Percentiles rank a stretch among this genome's conserved stretches.
phyloP scores from a whole-genome alignment of 306 rosid species.

The Begonia peltatifolia region DNA sequence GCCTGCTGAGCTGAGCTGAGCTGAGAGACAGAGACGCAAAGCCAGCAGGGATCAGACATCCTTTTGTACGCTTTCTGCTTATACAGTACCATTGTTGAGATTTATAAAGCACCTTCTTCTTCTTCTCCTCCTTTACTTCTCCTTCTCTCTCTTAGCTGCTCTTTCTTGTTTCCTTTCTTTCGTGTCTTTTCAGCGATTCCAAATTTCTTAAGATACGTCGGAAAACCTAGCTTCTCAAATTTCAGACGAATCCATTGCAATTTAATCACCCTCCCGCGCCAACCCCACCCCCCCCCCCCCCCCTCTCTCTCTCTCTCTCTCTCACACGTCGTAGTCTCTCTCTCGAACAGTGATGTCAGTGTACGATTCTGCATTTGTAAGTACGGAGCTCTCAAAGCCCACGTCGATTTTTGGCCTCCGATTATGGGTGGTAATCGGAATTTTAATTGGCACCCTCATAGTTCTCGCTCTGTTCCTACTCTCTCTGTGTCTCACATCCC shows the following conservation, averaged over 20 bases:
- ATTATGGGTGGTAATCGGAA: slow-evolving; percentile 87
- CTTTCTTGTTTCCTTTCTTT: slow-evolving; percentile 1
- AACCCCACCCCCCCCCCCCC: too few species aligned
- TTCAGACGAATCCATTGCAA: neutral
- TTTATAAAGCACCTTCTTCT: too few species aligned
- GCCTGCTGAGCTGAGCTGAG: too few species aligned
- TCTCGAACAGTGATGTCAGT: slow-evolving; percentile 33
- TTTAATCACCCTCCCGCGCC: neutral
- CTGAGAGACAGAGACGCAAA: neutral
- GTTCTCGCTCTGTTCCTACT: slow-evolving; percentile 71
- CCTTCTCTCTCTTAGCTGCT: neutral
- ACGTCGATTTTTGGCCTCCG: slow-evolving; percentile 88
- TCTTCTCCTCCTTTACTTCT: neutral
- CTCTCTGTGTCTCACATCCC: slow-evolving; percentile 83
- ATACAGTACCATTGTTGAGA: too few species aligned
- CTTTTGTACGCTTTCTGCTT: neutral
- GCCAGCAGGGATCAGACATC: neutral
- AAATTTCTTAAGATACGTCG: neutral
- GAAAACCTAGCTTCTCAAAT: slow-evolving; percentile 12
- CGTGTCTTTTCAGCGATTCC: neutral
- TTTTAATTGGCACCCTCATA: slow-evolving; percentile 66
- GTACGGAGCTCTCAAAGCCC: slow-evolving; percentile 58
- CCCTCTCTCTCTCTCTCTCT: slow-evolving; percentile 4
- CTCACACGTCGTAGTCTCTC: neutral
- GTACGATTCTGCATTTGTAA: slow-evolving; percentile 67